A percentile compares a stretch with the other conserved stretches of the same genome.
phyloP scores from a whole-genome alignment of 306 rosid genomes.

The Acacia crassicarpa region DNA sequence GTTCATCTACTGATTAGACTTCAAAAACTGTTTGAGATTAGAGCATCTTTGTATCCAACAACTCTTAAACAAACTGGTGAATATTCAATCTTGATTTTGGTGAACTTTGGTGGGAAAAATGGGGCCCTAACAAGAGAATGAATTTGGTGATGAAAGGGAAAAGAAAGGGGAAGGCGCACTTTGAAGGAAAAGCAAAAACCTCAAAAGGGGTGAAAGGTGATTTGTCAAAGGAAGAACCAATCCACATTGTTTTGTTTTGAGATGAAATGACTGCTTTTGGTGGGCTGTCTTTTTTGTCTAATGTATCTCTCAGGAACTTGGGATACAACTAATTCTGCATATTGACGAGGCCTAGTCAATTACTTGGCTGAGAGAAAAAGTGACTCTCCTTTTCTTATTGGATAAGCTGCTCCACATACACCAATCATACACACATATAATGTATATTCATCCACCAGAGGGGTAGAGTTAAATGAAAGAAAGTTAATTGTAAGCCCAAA shows the following conservation, averaged over 20 bases:
- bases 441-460: neutral
- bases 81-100: slow-evolving; percentile 25
- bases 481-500: neutral
- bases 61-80: slow-evolving; percentile 19
- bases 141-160: slow-evolving; percentile 45
- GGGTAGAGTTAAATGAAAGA: neutral
- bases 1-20: slow-evolving; percentile 18
- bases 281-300: slow-evolving; percentile 48
- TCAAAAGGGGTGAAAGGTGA: slow-evolving; percentile 90
- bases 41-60: slow-evolving; percentile 21
- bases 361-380: slow-evolving; percentile 53
- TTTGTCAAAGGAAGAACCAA: slow-evolving; percentile 48
- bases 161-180: slow-evolving; percentile 48
- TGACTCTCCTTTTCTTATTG: slow-evolving; percentile 45
- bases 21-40: neutral
- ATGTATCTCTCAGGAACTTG: slow-evolving; percentile 15
- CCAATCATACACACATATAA: neutral
- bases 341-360: slow-evolving; percentile 32
- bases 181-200: slow-evolving; percentile 45
- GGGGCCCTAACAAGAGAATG: slow-evolving; percentile 3
- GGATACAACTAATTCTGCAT: slow-evolving; percentile 43
- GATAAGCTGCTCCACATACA: slow-evolving; percentile 27
- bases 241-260: slow-evolving; percentile 30
- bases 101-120: slow-evolving; percentile 16
- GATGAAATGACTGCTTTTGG: slow-evolving; percentile 62